Base-by-base conservation (phyloP, 2,329 filamentous ascomycete genomes). In the Aureobasidium vineae region DNA sequence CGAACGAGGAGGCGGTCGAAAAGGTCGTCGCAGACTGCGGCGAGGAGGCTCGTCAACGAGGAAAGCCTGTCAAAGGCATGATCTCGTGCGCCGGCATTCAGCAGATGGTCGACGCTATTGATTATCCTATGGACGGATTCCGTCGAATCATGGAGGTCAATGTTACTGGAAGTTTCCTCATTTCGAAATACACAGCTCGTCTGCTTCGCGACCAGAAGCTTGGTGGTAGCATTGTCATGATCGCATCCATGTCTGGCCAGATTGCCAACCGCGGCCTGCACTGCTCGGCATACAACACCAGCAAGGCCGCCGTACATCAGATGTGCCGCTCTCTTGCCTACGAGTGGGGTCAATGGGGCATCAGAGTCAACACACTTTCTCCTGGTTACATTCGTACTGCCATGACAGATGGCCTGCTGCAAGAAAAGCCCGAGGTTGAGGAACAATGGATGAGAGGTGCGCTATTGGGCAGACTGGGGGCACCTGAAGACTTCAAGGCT, bases 231-330 rank as follows among this genome's bases (percentile, higher is more conserved):
- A 67, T 76, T 41, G 71, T 76, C 26, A 28, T 70, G 63, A 64
- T 70, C 16, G 69, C 90, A 0, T 90, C 86, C 66, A 93, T 94
- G 85, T 89, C 86, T 70, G 90, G 87, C 4, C 89, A 90, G 73
- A 88, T 93, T 71, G 89, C 87, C 75, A 93, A 92, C 74, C 84
- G 91, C 66, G 75, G 15, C 16, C 82, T 85, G 70, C 72, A 77
- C 54, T 65, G 57, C 33, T 67, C 66, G 78, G 0, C 65, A 21
- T 67, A 67, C 36, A 61, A 61, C 31, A 61, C 54, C 11, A 73
- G 73, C 66, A 75, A 75, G 54, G 73, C 73, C 0, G 73, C 73
- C 2, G 74, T 73, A 60, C 73, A 73, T 5, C 72, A 72, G 8
- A 72, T 82, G 36, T 79, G 80, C 78, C 73, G 73, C 49, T 71